Base-by-base conservation (phyloP, 441 rosid species). In the Gossypium schwendimanii region DNA sequence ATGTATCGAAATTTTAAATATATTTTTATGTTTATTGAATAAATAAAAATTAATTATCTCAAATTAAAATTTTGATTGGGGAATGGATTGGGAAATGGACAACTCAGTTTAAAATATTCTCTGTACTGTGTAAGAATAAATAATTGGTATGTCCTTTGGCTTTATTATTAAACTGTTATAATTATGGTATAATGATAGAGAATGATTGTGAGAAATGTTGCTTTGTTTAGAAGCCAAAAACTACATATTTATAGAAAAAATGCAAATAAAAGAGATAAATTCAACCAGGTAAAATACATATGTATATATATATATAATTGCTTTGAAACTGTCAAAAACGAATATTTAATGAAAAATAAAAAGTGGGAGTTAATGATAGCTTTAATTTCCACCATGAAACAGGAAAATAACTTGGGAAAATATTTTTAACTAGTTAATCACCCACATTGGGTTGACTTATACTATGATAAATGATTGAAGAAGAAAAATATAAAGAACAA, bases 381-480 rank as follows among this genome's bases (percentile, higher is more conserved):
- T 28, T 28, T 28, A 28, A 28, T 28, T 28, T 59, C 15, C 7
- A 59, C 8, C 41, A 3, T 60, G 41, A 26, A 58, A 58, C 28
- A 58, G 28, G 31, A 57, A 24, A 21, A 11, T 0, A 60, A 14
- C 0, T 26, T n/a, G 21, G 15, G 28, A 41, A 31, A 31, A 28
- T 60, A 6, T 21, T n/a, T 44, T 55, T 28, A 28, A 15, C 10
- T 33, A 36, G 54, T 70, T 61, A n/a, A 54, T 73, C 23, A 61
- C 55, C 67, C 31, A 63, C 31, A 61, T 68, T 11, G 68, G 52
- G 84, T 86, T 86, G 87, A 80, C 62, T 57, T 57, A 28, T 28
- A 57, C 87, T 41, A 76, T 69, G 70, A 79, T 55, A 45, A 74
- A 75, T 65, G 44, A 20, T 64, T 39, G 44, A 55, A 60, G 61